Conservation (phyloP, 352 stramenopile genomes). For the Pythium sp. region DNA sequence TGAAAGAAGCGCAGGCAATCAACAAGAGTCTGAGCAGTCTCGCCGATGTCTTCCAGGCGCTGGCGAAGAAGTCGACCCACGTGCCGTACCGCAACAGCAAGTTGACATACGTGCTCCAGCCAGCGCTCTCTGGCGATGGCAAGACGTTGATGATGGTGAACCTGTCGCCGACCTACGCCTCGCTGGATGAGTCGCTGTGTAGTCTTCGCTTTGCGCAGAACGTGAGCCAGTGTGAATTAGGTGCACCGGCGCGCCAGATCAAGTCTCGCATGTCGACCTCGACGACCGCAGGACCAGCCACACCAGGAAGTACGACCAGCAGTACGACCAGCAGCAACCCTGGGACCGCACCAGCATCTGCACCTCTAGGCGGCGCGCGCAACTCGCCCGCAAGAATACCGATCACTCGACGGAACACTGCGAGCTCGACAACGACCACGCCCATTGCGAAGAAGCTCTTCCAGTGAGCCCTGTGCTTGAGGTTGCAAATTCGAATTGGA, state of each 20-base stretch:
- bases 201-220: conserved; percentile 97
- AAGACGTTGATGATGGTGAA: conserved; percentile 99
- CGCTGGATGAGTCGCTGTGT: conserved; percentile 96
- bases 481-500: neutral
- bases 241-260: conserved; percentile 90
- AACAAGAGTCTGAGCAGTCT: conserved; percentile 99
- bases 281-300: neutral
- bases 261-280: conserved; percentile 44
- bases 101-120: conserved; percentile 98
- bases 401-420: conserved; percentile 5
- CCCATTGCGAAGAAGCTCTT: conserved; percentile 37
- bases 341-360: neutral
- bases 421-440: conserved; percentile 17
- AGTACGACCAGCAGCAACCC: conserved; percentile 17
- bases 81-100: conserved; percentile 99
- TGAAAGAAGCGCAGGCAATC: conserved; percentile 98
- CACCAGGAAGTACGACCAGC: conserved; percentile 13
- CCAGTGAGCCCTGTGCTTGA: conserved; percentile 16
- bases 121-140: conserved; percentile 97
- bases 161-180: conserved; percentile 94
- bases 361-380: conserved; percentile 3
- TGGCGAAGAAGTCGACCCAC: conserved; percentile 95
- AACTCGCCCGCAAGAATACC: conserved; percentile 23
- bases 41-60: conserved; percentile 97
- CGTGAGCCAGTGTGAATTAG: conserved; percentile 97